Base-by-base conservation (phyloP, 2,329 filamentous ascomycete genomes). In the Leptoxyphium fumago region DNA sequence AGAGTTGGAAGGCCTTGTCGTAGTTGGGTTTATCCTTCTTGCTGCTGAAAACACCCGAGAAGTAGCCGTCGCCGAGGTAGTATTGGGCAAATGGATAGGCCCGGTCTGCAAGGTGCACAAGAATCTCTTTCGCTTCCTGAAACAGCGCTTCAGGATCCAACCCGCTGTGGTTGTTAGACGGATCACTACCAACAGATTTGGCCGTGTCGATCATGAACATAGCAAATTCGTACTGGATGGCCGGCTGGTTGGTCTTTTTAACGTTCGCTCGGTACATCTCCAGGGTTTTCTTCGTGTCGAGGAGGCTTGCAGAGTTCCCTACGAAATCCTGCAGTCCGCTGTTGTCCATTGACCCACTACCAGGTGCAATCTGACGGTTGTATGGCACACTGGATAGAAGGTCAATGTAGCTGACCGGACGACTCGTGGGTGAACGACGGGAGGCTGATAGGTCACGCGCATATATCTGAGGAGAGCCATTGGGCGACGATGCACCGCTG, bases 61-160 rank as follows among this genome's bases (percentile, higher is more conserved):
- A 85, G 60, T 85, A 94, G 1, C 91, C 91, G 60, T 98, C 91
- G 15, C 80, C 91, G 10, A 98, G 77, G 61, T 96, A 96, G 66
- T 98, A 98, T 62, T 98, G 91, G 2, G 91, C 91, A 63, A 95
- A 96, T 1, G 91, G 91, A 61, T 95, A 95, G 39, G 86, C 86
- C 46, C 79, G 80, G 64, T 88, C 89, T 14, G 88, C 75, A 42
- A 96, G 73, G 49, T 80, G 82, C 64, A 93, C 85, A 39, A 98
- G 68, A 55, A 96, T 95, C 48, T 80, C 78, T 58, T 86, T 84
- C 46, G 91, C 88, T 71, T 98, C 91, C 30, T 79, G 78, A 40
- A 94, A 69, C 47, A 96, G 69, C 50, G 87, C 79, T 21, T 65
- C 61, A 26, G 77, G 70, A 6, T 61, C 52, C 54, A 61, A 17